Conservation (phyloP, 1,284 basidiomycete genomes). For the Uromyces viciae-fabae region DNA sequence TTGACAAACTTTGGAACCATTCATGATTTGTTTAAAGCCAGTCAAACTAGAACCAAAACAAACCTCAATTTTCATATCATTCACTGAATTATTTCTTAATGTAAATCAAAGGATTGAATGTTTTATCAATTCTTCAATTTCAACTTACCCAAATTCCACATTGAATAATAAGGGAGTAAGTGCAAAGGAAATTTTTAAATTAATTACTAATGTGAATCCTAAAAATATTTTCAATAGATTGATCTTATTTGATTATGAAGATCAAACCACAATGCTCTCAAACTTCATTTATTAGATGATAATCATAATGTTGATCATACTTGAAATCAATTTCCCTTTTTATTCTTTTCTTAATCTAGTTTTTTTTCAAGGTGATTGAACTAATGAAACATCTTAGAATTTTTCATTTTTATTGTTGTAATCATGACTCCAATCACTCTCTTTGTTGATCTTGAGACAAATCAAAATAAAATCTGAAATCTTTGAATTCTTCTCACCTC, state of each 20-base stretch:
- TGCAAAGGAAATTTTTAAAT: too few species aligned
- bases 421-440: background rate
- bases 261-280: slow-evolving; percentile 9
- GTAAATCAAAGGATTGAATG: slow-evolving; percentile 12
- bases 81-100: slow-evolving; percentile 8
- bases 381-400: background rate
- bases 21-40: background rate
- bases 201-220: too few species aligned
- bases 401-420: background rate
- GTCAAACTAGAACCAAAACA: background rate
- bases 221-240: too few species aligned
- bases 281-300: background rate
- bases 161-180: background rate
- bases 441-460: background rate
- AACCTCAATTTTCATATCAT: background rate
- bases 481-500: background rate
- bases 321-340: background rate
- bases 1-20: background rate
- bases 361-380: slow-evolving; percentile 14
- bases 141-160: too few species aligned
- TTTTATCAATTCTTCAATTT: background rate
- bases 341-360: background rate
- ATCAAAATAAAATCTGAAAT: background rate
- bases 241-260: slow-evolving; percentile 20
- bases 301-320: background rate